phyloP scores from a whole-genome alignment of 2,329 filamentous ascomycete genomes.

The Scedosporium dehoogii region DNA sequence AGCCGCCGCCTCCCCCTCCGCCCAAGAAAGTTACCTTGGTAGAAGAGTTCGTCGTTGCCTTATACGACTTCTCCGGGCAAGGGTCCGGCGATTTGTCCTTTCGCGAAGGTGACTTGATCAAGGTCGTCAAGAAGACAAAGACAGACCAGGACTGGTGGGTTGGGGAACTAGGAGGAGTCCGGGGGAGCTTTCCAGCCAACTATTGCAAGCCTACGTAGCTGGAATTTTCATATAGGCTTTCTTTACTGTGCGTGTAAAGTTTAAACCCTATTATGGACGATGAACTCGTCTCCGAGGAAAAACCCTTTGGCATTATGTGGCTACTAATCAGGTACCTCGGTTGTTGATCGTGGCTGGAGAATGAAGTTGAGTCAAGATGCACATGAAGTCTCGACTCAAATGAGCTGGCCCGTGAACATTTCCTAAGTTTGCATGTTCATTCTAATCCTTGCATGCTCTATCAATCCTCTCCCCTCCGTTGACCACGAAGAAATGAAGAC shows the following conservation, averaged over 20 bases:
- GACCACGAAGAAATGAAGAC: no score
- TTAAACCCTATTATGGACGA: no score
- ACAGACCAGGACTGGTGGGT: slow-evolving; percentile 85
- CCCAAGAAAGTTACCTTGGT: slow-evolving; percentile 48
- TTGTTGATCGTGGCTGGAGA: no score
- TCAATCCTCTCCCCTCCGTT: no score
- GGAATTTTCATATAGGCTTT: background rate
- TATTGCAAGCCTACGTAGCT: slow-evolving; percentile 46
- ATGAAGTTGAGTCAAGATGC: no score
- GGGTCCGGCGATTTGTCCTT: slow-evolving; percentile 63
- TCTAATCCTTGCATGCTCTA: no score
- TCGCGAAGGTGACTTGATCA: slow-evolving; percentile 66
- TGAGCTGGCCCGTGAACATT: no score
- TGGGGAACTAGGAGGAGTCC: slow-evolving; percentile 59
- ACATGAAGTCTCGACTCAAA: no score
- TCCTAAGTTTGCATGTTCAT: no score
- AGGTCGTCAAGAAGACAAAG: slow-evolving; percentile 66
- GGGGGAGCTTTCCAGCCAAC: slow-evolving; percentile 73
- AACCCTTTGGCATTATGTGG: no score
- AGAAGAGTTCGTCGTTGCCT: slow-evolving; percentile 55
- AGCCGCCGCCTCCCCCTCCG: slow-evolving; percentile 68
- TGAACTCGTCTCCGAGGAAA: no score
- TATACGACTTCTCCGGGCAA: slow-evolving; percentile 67
- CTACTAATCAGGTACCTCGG: no score
- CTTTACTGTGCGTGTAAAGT: background rate